These are phyloP conservation scores for Aphanocladium album DNA, from an alignment of 2,329 filamentous ascomycete species.

Conservation along the genomic window DNA sequence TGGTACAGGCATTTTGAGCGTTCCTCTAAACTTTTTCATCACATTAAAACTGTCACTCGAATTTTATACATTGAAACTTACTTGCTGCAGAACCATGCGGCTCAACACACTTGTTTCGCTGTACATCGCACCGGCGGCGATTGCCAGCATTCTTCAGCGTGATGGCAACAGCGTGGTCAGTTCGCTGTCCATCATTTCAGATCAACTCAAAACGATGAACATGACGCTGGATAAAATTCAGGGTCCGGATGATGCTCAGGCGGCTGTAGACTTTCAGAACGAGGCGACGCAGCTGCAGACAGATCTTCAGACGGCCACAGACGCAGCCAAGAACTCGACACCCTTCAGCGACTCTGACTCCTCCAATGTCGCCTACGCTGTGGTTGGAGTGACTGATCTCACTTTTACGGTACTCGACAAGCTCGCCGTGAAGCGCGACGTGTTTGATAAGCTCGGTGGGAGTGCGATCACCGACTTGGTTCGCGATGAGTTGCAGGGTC, in stretches of 20 bases:
- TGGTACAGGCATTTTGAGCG: too few species aligned
- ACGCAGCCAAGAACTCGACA: neutral
- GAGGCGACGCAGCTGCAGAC: neutral
- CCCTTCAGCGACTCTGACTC: neutral
- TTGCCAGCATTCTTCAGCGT: neutral
- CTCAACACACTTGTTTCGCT: neutral
- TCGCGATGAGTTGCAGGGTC: neutral
- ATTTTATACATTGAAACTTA: neutral
- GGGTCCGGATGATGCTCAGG: neutral
- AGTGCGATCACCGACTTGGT: neutral
- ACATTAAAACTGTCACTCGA: too few species aligned
- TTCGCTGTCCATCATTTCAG: neutral
- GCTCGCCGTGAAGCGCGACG: neutral
- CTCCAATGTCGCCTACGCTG: constrained; percentile 1
- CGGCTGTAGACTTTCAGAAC: constrained; percentile 5
- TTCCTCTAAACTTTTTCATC: too few species aligned
- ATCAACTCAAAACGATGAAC: neutral
- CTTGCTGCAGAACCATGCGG: neutral
- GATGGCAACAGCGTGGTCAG: neutral
- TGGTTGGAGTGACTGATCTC: neutral
- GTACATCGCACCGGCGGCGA: neutral
- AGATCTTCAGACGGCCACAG: neutral
- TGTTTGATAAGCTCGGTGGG: neutral
- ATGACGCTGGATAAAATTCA: neutral
- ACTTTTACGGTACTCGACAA: neutral